Conservation (phyloP, 139 green algal species). For the Nannochloris sp. region DNA sequence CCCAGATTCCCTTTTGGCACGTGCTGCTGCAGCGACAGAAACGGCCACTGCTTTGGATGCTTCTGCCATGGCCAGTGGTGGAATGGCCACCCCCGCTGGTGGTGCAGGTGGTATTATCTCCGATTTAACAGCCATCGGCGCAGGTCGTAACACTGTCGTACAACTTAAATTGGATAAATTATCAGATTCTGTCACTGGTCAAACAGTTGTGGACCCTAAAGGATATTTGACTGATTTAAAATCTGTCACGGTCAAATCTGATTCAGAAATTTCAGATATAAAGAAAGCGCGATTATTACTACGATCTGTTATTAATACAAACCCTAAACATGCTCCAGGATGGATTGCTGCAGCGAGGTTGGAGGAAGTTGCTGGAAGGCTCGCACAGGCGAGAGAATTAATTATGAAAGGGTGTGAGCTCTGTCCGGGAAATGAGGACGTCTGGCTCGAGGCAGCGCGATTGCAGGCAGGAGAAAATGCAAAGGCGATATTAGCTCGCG, state of each 20-base stretch:
- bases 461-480: conserved; percentile 70
- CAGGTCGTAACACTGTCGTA: conserved; percentile 69
- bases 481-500: conserved; percentile 82
- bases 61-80: conserved; percentile 16
- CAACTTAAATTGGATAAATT: conserved; percentile 92
- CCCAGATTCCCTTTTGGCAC: conserved; percentile 84
- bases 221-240: conserved; percentile 97
- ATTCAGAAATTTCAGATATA: conserved; percentile 95
- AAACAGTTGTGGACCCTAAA: conserved; percentile 97
- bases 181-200: conserved; percentile 80
- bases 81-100: conserved; percentile 35
- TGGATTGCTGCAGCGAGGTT: conserved; percentile 93
- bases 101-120: conserved; percentile 59
- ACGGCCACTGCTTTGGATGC: conserved; percentile 34
- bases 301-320: conserved; percentile 92
- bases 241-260: conserved; percentile 58
- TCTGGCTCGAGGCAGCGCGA: conserved; percentile 94
- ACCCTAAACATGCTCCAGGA: conserved; percentile 90
- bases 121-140: conserved; percentile 89
- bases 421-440: conserved; percentile 91
- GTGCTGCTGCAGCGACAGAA: conserved; percentile 60
- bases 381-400: conserved; percentile 46
- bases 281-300: conserved; percentile 96
- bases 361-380: conserved; percentile 69
- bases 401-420: conserved; percentile 81